Evolutionary conservation across 2,329 filamentous ascomycete species (phyloP).

Genomic region (Sclerotinia spermophila): DNA sequence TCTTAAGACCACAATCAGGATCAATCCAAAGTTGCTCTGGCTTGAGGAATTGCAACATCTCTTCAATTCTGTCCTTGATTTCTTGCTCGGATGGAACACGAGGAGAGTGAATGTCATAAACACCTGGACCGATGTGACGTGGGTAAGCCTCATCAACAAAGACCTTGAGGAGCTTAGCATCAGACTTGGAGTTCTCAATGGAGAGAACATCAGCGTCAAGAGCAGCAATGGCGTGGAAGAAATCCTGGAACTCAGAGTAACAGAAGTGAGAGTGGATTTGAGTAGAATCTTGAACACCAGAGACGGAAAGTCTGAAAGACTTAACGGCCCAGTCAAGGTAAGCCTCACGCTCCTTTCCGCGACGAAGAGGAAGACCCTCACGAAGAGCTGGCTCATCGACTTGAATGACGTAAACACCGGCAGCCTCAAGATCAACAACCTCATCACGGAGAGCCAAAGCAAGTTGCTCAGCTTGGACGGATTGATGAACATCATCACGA

Average conservation of each 20-base stretch:
- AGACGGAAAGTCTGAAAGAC: conserved; percentile 93
- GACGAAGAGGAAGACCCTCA: conserved; percentile 96
- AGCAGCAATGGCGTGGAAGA: conserved; percentile 99
- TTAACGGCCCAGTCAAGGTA: conserved; percentile 98
- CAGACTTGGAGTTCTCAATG: conserved; percentile 99
- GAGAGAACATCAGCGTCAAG: conserved; percentile 97
- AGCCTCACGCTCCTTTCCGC: conserved; percentile 90
- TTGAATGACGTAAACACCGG: conserved; percentile 96
- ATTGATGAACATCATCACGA: conserved; percentile 99
- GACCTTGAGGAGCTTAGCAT: conserved; percentile 97
- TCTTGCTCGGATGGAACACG: conserved; percentile 96
- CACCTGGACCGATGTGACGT: conserved; percentile 96
- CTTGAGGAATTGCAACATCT: conserved; percentile 98
- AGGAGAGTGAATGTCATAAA: conserved; percentile 99
- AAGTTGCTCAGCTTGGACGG: conserved; percentile 96
- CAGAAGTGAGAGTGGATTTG: conserved; percentile 99
- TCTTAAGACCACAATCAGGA: conserved; percentile 99
- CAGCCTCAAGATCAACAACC: conserved; percentile 95
- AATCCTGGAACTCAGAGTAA: conserved; percentile 99
- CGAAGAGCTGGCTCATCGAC: conserved; percentile 98
- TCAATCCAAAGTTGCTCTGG: conserved; percentile 99
- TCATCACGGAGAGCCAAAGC: conserved; percentile 97
- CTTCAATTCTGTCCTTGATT: conserved; percentile 95
- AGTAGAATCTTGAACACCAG: conserved; percentile 89
- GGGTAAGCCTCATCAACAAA: conserved; percentile 97